Evolutionary conservation across 148 eudicot genomes (phyloP), one percentile per base, ranked within the genome.

Genomic region (Amaranthus palmeri): DNA sequence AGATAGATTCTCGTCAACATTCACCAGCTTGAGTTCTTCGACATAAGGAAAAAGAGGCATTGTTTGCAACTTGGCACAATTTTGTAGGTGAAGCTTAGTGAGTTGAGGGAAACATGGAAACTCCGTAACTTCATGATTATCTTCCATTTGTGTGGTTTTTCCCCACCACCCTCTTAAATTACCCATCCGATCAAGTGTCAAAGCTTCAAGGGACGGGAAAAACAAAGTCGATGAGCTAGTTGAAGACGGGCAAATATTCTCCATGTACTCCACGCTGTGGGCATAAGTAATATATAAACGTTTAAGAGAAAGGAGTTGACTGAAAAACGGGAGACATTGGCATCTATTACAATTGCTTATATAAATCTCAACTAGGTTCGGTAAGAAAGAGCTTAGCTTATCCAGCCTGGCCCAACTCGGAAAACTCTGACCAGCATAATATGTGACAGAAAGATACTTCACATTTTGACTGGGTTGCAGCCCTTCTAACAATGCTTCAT

Each of bases 401-500:
- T 62, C 66, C 17, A 62, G 44, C 17, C 15, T 44, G 44, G 66
- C 66, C 66, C 66, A 62, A 44, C 49, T 62, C 13, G 66, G 66
- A 62, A 62, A 62, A 62, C 18, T 62, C 66, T 62, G 66, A 62
- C 66, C 66, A 10, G 66, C 66, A 62, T 62, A 62, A 62, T 62
- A 62, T 13, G 66, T 62, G 66, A 62, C 18, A 62, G 66, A 40
- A 12, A 62, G 66, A 44, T 6, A 42, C 18, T 62, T 43, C 5
- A 62, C 49, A 44, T 62, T 62, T 62, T 43, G 48, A 62, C 6
- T 42, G 1, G 66, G 76, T 51, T 73, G 51, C 42, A 73, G 76
- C 43, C 76, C 61, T 66, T 73, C 69, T 43, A 73, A 53, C 57
- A 73, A 45, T 53, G 76, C 17, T 64, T 73, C 76, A 18, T 73